Base-by-base conservation (phyloP, 2,329 filamentous ascomycete species). In the Fusarium duplospermum region DNA sequence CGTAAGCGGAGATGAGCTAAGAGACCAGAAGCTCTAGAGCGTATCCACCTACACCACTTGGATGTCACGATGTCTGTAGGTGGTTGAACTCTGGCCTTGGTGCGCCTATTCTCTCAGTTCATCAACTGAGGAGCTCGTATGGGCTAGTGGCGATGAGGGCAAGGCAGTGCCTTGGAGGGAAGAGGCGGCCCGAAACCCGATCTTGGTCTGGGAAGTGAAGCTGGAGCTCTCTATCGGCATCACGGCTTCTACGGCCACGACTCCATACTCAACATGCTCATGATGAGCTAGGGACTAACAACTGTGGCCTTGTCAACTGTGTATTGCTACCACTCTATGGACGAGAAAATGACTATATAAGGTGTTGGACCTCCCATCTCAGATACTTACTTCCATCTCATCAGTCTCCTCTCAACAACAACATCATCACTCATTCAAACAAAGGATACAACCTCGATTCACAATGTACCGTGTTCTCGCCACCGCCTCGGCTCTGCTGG, bases 401-500 rank as follows among this genome's bases (percentile, higher is more conserved):
- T 40, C 65, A 69, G 61, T 64, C 59, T 60, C 64, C 42, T 50
- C 72, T 62, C 35, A 65, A 62, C 66, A 65, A 62, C 66, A 73
- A 16, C 50, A 38, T 71, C 70, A 67, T 36, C 64, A 63, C 64
- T 62, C 66, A 65, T 14, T 54, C 50, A 59, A 62, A 24, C 42
- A 56, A 59, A 69, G 61, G 54, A 61, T 66, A 38, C 22, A 69
- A 54, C 56, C 66, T 72, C 63, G 52, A 38, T 65, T 65, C 70
- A 75, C 58, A 63, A 82, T 82, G 80, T 75, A 81, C 74, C 78
- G 76, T 60, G 73, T 76, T 38, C 67, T 82, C 65, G 78, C 78
- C 64, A 71, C 79, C 66, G 68, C 72, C 63, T 74, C 78, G 69
- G 77, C 78, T 60, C 68, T 81, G 70, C 64, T 80, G 62, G 78